Conservation (phyloP, 2,329 filamentous ascomycete species). For the Teratosphaeria pseudoeucalypti region DNA sequence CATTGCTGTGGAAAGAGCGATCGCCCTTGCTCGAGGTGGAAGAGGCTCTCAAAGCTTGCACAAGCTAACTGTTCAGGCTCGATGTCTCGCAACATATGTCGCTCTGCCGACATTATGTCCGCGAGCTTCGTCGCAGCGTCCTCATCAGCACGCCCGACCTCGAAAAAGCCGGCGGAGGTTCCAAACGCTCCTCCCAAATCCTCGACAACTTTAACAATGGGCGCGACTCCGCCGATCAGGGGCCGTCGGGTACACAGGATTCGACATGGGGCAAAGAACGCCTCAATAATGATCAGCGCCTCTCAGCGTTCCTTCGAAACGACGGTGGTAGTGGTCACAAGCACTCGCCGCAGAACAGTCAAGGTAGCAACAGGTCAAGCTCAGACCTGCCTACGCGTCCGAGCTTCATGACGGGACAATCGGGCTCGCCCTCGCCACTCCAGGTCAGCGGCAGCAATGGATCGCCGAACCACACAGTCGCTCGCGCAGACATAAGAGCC, state of each 20-base stretch:
- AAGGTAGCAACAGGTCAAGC: constrained; percentile 30
- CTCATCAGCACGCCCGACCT: constrained; percentile 86
- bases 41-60: neutral
- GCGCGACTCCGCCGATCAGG: constrained; percentile 22
- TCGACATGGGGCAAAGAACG: constrained; percentile 23
- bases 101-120: constrained; percentile 90
- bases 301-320: constrained; percentile 76
- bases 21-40: neutral
- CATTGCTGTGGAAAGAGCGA: neutral
- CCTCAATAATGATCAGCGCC: constrained; percentile 70
- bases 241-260: constrained; percentile 30
- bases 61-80: constrained; percentile 53
- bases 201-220: constrained; percentile 52
- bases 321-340: constrained; percentile 35
- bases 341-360: constrained; percentile 37
- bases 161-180: constrained; percentile 55
- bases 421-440: constrained; percentile 23
- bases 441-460: constrained; percentile 65
- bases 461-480: constrained; percentile 73
- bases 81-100: constrained; percentile 99
- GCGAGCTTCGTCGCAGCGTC: constrained; percentile 85
- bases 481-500: constrained; percentile 79
- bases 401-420: constrained; percentile 50
- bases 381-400: constrained; percentile 42
- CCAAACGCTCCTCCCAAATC: constrained; percentile 74